phyloP scores from a whole-genome alignment of 768 basidiomycete species.

The Suillus hirtellus region DNA sequence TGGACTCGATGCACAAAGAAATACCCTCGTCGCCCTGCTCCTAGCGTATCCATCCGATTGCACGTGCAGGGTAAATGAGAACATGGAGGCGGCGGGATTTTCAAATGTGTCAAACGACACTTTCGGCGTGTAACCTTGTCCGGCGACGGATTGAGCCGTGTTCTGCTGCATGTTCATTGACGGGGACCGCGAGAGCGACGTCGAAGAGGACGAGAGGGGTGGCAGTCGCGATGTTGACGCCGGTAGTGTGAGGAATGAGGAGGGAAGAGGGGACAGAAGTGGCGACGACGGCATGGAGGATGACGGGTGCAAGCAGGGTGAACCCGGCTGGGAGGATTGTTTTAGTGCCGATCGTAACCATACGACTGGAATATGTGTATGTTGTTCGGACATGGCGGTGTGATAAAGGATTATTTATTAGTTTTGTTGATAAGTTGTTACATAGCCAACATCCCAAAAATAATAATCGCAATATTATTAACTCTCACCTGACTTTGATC shows the following conservation, averaged over 20 bases:
- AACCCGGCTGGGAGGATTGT: slow-evolving; percentile 18
- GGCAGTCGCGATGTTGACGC: slow-evolving; percentile 19
- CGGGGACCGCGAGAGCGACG: slow-evolving; percentile 16
- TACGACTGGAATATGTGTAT: slow-evolving; percentile 21
- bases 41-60: slow-evolving; percentile 82
- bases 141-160: slow-evolving; percentile 20
- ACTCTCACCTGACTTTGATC: slow-evolving; percentile 5
- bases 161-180: slow-evolving; percentile 18
- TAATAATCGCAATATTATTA: slow-evolving; percentile 10
- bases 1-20: slow-evolving; percentile 83
- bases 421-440: not conserved
- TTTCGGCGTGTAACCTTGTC: slow-evolving; percentile 38
- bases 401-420: not conserved
- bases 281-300: slow-evolving; percentile 26
- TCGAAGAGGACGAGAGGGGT: slow-evolving; percentile 24
- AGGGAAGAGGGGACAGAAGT: slow-evolving; percentile 14
- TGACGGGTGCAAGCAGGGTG: slow-evolving; percentile 15
- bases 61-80: slow-evolving; percentile 83
- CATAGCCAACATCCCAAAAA: slow-evolving; percentile 4
- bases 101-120: slow-evolving; percentile 90
- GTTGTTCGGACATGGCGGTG: slow-evolving; percentile 9
- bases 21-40: slow-evolving; percentile 78
- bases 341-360: slow-evolving; percentile 35
- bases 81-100: slow-evolving; percentile 79
- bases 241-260: slow-evolving; percentile 25